Evolutionary conservation across 306 rosid species (phyloP), one percentile per base, ranked within the genome.

Genomic region (Cyclanthera cordifolia): DNA sequence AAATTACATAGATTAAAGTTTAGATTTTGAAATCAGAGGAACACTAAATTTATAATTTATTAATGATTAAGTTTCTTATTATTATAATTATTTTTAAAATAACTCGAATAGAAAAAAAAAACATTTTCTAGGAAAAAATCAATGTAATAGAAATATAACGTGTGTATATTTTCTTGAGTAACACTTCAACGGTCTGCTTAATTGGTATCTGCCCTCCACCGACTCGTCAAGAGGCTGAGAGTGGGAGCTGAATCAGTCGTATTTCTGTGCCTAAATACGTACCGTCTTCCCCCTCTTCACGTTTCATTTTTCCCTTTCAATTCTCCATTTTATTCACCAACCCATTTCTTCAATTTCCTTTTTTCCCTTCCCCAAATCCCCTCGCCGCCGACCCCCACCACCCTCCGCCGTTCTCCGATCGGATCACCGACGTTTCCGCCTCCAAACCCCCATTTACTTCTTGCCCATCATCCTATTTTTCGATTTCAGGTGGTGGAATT

Each of bases 321-420:
- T 34, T 34, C 49, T 60, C 27, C 67, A 4, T 34, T 60, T 60
- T 39, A 19, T 23, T 12, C 19, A 28, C 4, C 0, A 10, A 9
- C n/a, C 30, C 25, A 5, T 37, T 34, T 37, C 69, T 41, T 17
- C 51, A 1, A 3, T n/a, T 32, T 4, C n/a, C 41, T 4, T 9
- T 17, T n/a, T 30, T 34, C 69, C 69, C 51, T 45, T 46, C 70
- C 69, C 69, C 70, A 5, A 66, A 45, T 66, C 41, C n/a, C 21
- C 8, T 34, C 71, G 41, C 55, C 39, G 41, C 46, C 41, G 55
- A 66, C 41, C 34, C 34, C 70, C 28, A 46, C 47, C 70, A 24
- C 39, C 39, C 39, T 65, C 51, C 41, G 37, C 71, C 6, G 43
- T 8, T 7, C 27, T 66, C 45, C 5, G 37, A 3, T 39, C 19